Evolutionary conservation across 257 asterid species (phyloP).

Genomic region (Schizonepeta tenuifolia): DNA sequence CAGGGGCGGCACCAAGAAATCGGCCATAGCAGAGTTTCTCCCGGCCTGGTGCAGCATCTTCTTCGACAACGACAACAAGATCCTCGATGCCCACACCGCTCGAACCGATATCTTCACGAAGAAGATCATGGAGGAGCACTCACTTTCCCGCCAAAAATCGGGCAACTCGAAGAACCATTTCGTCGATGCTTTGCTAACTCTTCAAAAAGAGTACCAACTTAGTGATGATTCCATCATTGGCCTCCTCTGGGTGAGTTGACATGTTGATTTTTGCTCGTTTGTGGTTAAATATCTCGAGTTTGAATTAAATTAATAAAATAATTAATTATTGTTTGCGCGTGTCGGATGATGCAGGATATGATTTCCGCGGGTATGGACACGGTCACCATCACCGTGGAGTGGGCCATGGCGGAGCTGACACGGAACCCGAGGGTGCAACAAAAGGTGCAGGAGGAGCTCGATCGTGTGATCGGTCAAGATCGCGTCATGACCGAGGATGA

Average conservation of each 20-base stretch:
- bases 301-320: too few species aligned
- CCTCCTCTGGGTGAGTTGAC: constrained; percentile 70
- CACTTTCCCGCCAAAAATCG: constrained; percentile 53
- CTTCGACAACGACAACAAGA: constrained; percentile 52
- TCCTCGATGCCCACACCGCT: constrained; percentile 48
- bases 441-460: constrained; percentile 78
- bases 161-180: constrained; percentile 80
- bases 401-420: constrained; percentile 82
- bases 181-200: constrained; percentile 75
- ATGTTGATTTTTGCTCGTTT: too few species aligned
- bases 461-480: constrained; percentile 58
- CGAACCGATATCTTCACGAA: constrained; percentile 58
- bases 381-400: constrained; percentile 70
- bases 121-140: constrained; percentile 80
- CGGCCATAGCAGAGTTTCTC: constrained; percentile 52
- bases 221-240: constrained; percentile 71
- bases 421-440: constrained; percentile 79
- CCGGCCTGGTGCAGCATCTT: constrained; percentile 64
- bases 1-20: constrained; percentile 55
- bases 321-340: not conserved
- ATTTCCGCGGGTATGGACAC: constrained; percentile 94
- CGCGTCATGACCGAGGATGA: constrained; percentile 68
- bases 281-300: not conserved
- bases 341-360: constrained; percentile 64
- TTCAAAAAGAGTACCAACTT: constrained; percentile 70